Evolutionary conservation across 306 rosid species (phyloP).

Genomic region (Ammopiptanthus mongolicus): DNA sequence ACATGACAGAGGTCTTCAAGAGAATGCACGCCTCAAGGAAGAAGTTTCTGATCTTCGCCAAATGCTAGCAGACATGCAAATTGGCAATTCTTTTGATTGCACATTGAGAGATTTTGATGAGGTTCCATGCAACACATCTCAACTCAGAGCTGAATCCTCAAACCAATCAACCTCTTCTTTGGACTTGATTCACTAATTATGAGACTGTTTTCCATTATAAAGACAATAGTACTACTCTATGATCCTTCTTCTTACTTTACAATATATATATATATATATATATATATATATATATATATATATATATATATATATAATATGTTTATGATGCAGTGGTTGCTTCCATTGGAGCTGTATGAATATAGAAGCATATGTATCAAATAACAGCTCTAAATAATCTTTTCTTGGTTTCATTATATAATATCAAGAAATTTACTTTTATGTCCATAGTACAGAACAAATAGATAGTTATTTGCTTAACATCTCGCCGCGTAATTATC

Average conservation of each 20-base stretch:
- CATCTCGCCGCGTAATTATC: slow-evolving; percentile 60
- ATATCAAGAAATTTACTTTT: not conserved
- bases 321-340: slow-evolving; percentile 21
- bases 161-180: slow-evolving; percentile 38
- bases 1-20: slow-evolving; percentile 53
- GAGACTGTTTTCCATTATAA: slow-evolving; percentile 23
- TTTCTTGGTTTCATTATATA: not conserved
- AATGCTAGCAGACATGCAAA: slow-evolving; percentile 49
- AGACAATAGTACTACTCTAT: not conserved
- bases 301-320: not conserved
- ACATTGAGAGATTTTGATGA: slow-evolving; percentile 45
- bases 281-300: too few species aligned
- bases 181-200: slow-evolving; percentile 39
- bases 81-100: slow-evolving; percentile 33
- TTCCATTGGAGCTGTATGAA: slow-evolving; percentile 26
- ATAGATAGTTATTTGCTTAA: not conserved
- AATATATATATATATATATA: too few species aligned
- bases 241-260: slow-evolving; percentile 19
- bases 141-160: slow-evolving; percentile 45
- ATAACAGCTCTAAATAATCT: slow-evolving; percentile 26
- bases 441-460: slow-evolving; percentile 14
- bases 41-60: slow-evolving; percentile 61
- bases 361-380: slow-evolving; percentile 21
- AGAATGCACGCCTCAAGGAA: slow-evolving; percentile 59
- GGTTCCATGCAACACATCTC: slow-evolving; percentile 44